Evolutionary conservation across 2,329 filamentous ascomycete species (phyloP), one percentile per base, ranked within the genome.

Genomic region (Colletotrichum sp.): DNA sequence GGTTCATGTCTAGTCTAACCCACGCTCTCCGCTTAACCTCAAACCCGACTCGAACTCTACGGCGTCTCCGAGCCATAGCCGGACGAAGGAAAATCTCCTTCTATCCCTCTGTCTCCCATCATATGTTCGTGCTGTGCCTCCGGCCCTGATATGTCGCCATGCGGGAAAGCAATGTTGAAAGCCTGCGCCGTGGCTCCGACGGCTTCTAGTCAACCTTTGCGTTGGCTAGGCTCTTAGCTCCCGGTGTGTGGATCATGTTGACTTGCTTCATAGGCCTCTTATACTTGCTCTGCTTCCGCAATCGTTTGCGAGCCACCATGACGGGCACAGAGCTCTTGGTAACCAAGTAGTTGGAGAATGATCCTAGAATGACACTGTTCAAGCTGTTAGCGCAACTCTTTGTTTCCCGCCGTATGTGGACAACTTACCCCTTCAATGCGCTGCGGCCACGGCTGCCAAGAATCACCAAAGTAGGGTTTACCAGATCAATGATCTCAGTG

Each of bases 251-350:
- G 71, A 98, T 89, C 80, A 98, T 96, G 85, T 98, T 98, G 77
- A 95, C 93, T 78, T 97, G 91, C 75, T 92, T 92, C 76, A 95
- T 87, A 59, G 92, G 91, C 21, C 92, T 91, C 85, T 94, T 94
- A 83, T 94, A 94, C 83, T 96, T 96, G 83, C 92, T 93, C 86
- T 98, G 95, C 85, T 98, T 98, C 65, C 95, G 90, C 59, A 98
- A 89, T 74, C 95, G 94, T 88, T 98, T 98, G 75, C 97, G 90
- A 9, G 97, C 97, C 44, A 99, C 97, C 97, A 99, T 99, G 76
- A 99, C 97, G 0, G 97, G 97, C 18, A 98, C 96, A 4, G 95
- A 98, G 78, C 95, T 98, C 87, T 99, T 99, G 49, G 96, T 98
- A 36, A 99, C 96, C 9, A 99, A 90, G 82, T 99, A 99, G 83